Percentiles rank a stretch among this genome's conserved stretches.
phyloP scores from a whole-genome alignment of 2,329 filamentous ascomycete genomes.

The Botryosphaeria dothidea region DNA sequence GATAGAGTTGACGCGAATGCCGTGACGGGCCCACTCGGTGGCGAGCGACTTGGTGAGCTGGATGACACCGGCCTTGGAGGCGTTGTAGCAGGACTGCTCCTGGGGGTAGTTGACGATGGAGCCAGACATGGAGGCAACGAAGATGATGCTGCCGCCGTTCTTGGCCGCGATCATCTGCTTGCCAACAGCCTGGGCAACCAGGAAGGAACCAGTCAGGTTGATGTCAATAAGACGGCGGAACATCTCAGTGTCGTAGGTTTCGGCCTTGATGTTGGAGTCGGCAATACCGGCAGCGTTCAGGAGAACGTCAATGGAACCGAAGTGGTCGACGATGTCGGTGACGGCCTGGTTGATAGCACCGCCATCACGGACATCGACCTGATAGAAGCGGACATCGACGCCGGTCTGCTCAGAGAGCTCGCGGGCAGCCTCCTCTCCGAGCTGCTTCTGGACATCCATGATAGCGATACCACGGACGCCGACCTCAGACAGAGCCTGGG shows the following conservation, averaged over 20 bases:
- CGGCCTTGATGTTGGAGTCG: conserved; percentile 81
- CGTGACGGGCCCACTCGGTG: conserved; percentile 80
- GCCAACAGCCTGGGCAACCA: conserved; percentile 64
- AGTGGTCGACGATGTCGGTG: conserved; percentile 63
- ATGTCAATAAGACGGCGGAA: conserved; percentile 80
- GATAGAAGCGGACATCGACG: conserved; percentile 74
- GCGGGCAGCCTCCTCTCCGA: conserved; percentile 68
- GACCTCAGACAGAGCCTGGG: conserved; percentile 73
- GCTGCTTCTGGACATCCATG: conserved; percentile 74
- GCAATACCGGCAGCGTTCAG: conserved; percentile 80
- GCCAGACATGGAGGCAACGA: conserved; percentile 67
- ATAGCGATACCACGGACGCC: conserved; percentile 73
- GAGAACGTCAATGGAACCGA: conserved; percentile 72
- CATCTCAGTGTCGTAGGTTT: conserved; percentile 73
- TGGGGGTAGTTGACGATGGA: conserved; percentile 57
- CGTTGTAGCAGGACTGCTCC: conserved; percentile 81
- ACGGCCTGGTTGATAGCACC: conserved; percentile 70
- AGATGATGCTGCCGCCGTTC: conserved; percentile 71
- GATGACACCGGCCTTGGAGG: conserved; percentile 77
- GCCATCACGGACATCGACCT: conserved; percentile 74
- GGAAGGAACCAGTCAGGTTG: conserved; percentile 78
- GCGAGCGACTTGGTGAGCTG: conserved; percentile 79
- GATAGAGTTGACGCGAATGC: conserved; percentile 81
- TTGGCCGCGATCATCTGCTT: conserved; percentile 67
- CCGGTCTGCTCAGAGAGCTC: conserved; percentile 73